A percentile compares a stretch with the other conserved stretches of the same genome.
Conservation (phyloP, 2,329 filamentous ascomycete genomes). For the Celoporthe dispersa region DNA sequence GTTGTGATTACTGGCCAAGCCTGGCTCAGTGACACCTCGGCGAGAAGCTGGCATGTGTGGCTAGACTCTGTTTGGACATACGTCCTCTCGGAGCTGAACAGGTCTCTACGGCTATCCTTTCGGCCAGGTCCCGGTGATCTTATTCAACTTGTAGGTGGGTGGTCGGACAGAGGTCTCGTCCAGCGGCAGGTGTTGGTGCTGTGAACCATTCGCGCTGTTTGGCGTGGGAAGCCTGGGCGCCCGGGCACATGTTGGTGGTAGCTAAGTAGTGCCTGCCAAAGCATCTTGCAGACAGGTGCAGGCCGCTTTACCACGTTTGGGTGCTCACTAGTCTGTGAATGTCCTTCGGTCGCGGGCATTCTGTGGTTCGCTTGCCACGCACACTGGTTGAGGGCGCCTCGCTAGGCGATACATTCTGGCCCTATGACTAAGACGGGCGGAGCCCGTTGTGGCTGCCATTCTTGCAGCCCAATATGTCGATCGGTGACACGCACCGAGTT, state of each 20-base stretch:
- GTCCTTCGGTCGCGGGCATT: conserved; percentile 9
- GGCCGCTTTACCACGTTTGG: conserved; percentile 10
- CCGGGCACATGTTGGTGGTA: neutral
- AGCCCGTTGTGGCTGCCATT: conserved; percentile 6
- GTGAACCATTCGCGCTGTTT: neutral
- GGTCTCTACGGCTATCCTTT: conserved; percentile 1
- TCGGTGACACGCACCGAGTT: neutral
- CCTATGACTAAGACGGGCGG: conserved; percentile 18
- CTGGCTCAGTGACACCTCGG: neutral
- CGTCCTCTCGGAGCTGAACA: conserved; percentile 1
- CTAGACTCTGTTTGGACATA: neutral
- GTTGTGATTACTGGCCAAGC: conserved; percentile 3
- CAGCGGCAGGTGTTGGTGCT: neutral
- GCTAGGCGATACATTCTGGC: conserved; percentile 19
- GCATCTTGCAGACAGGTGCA: conserved; percentile 18
- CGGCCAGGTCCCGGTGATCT: neutral
- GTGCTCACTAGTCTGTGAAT: neutral
- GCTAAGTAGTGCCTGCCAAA: neutral
- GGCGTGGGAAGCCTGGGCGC: too few relatives aligned
- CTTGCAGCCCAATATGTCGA: neutral
- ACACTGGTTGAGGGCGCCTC: conserved; percentile 19
- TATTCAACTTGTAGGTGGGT: neutral
- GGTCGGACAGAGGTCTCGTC: neutral
- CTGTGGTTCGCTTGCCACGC: conserved; percentile 18
- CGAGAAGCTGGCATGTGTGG: conserved; percentile 2